Evolutionary conservation across 1,284 basidiomycete species (phyloP), one percentile per base, ranked within the genome.

Genomic region (Microbotryomycetes sp.): DNA sequence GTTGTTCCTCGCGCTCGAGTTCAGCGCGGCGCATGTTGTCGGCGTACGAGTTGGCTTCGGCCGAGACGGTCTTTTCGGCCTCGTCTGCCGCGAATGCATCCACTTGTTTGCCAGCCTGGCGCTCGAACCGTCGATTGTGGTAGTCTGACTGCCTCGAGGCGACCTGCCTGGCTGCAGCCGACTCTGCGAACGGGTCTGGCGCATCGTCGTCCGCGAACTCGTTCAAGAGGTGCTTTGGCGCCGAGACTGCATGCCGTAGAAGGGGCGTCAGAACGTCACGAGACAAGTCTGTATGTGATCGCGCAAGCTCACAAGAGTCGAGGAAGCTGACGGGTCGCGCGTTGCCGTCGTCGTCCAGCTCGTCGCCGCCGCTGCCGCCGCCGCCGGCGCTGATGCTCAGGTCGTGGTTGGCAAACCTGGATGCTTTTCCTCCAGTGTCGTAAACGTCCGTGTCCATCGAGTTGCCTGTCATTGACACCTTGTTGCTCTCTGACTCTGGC

Each of bases 121-220:
- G 85, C 71, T 83, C 83, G 78, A 97, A 98, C 45, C 93, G 84
- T 60, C 92, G 84, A 70, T 88, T 85, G 73, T 98, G 96, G 75
- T 98, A 98, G 77, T 97, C 94, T 61, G 86, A 89, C 79, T 97
- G 91, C 49, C 96, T 84, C 50, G 88, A 81, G 21, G 93, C 89
- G 73, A 98, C 91, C 80, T 97, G 94, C 67, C 90, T 87, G 72
- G 89, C 85, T 62, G 86, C 88, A 45, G 91, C 88, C 30, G 90
- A 90, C 76, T 93, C 91, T 59, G 89, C 87, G 72, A 98, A 94
- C 15, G 91, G 92, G 75, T 98, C 93, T 72, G 94, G 90, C 74
- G 91, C 89, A 73, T 94, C 91, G 28, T 89, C 89, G 49, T 71
- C 71, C 51, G 87, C 89, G 71, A 97, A 97, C 77, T 98, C 96